A percentile compares a stretch with the other conserved stretches of the same genome.
Evolutionary conservation across 1,284 basidiomycete genomes (phyloP).

Genomic region (Cryptococcus deneoformans): DNA sequence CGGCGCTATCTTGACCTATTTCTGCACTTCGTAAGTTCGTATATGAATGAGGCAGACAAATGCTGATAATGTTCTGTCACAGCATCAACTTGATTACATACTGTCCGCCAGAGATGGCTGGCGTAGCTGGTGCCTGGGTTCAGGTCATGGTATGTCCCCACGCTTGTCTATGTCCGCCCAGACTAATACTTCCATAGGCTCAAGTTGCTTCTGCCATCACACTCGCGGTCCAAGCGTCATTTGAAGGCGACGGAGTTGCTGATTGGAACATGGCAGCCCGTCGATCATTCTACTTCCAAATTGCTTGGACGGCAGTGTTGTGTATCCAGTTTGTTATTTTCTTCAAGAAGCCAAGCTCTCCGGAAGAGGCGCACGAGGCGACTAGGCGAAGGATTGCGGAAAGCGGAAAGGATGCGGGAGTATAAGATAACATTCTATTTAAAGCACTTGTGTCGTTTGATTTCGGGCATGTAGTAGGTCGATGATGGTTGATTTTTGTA

Average conservation of each 20-base stretch:
- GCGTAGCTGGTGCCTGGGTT: conserved; percentile 41
- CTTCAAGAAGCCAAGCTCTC: conserved; percentile 27
- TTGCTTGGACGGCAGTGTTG: conserved; percentile 30
- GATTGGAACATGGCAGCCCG: conserved; percentile 31
- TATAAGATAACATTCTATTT: not conserved
- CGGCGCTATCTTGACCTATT: conserved; percentile 26
- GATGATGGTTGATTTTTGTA: no score
- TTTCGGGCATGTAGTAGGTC: no score
- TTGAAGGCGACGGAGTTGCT: conserved; percentile 26
- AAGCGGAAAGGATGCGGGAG: conserved; percentile 6
- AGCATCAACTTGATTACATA: conserved; percentile 31
- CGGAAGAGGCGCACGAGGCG: conserved; percentile 33
- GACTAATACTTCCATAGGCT: conserved; percentile 3
- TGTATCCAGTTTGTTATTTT: conserved; percentile 27
- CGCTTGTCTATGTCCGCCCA: not conserved
- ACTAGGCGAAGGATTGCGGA: conserved; percentile 32
- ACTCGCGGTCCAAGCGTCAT: conserved; percentile 43
- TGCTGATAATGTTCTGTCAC: not conserved
- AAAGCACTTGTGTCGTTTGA: not conserved
- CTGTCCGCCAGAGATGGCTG: conserved; percentile 41
- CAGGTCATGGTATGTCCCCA: conserved; percentile 28
- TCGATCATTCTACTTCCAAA: conserved; percentile 35
- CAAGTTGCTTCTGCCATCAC: conserved; percentile 38
- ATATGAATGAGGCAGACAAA: no score
- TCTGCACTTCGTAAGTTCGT: conserved; percentile 18